Conservation (phyloP, 2,329 filamentous ascomycete species). For the Aureobasidium sp. region DNA sequence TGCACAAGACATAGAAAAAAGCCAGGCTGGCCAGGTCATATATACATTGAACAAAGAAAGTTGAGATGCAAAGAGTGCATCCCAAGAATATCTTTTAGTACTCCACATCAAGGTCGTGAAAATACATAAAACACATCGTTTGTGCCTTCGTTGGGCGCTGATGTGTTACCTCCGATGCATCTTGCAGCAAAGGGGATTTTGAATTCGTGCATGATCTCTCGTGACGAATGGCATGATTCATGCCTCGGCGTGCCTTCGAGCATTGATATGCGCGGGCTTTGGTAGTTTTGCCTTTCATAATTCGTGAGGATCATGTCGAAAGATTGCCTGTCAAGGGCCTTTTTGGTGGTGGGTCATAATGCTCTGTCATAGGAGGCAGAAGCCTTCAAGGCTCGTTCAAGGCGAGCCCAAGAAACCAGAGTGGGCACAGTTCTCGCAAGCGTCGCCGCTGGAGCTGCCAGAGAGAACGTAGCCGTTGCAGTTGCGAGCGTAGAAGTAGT, state of each 20-base stretch:
- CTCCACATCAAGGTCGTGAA: background rate
- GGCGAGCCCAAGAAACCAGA: constrained; percentile 20
- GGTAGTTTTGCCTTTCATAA: background rate
- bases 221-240: background rate
- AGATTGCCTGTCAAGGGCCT: background rate
- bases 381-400: constrained; percentile 11
- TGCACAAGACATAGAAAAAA: background rate
- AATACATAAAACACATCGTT: too few relatives aligned
- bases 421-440: constrained; percentile 27
- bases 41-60: constrained; percentile 1
- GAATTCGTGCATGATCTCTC: constrained; percentile 2
- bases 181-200: constrained; percentile 14
- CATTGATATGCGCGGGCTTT: background rate
- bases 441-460: constrained; percentile 26
- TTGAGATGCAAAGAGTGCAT: background rate
- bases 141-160: too few relatives aligned
- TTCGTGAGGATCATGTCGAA: constrained; percentile 13
- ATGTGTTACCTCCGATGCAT: constrained; percentile 11
- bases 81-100: background rate
- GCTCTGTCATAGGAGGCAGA: background rate
- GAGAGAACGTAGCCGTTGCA: constrained; percentile 32
- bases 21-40: background rate
- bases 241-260: constrained; percentile 14
- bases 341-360: background rate
- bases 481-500: constrained; percentile 31